A percentile compares a stretch with the other conserved stretches of the same genome.
Evolutionary conservation across 2,329 filamentous ascomycete genomes (phyloP).

Genomic region (Neopestalotiopsis clavispora): DNA sequence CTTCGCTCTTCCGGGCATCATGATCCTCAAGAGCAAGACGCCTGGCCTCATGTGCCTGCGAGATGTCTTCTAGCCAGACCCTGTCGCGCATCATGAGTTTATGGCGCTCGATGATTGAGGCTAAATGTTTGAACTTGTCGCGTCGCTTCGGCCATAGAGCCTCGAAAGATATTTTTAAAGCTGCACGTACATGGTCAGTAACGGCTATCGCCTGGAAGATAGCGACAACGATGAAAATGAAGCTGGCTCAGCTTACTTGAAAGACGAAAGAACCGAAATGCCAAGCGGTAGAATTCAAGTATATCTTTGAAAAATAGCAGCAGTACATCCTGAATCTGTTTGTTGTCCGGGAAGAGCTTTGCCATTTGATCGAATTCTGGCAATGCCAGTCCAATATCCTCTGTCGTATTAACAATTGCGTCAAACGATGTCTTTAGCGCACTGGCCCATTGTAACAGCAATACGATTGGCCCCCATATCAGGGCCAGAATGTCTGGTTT

Average conservation of each 20-base stretch:
- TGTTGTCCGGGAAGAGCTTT: constrained; percentile 29
- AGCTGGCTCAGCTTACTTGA: constrained; percentile 26
- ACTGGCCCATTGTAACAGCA: constrained; percentile 30
- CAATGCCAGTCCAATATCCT: constrained; percentile 29
- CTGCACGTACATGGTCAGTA: constrained; percentile 22
- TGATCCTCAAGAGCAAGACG: constrained; percentile 17
- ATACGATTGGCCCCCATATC: constrained; percentile 42
- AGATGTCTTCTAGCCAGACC: constrained; percentile 25
- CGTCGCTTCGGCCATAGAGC: constrained; percentile 34
- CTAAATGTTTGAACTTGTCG: constrained; percentile 26
- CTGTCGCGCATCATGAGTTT: constrained; percentile 23
- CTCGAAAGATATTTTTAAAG: constrained; percentile 33
- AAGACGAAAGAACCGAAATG: constrained; percentile 36
- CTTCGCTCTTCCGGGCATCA: constrained; percentile 2
- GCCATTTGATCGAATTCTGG: constrained; percentile 30
- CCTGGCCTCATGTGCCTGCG: constrained; percentile 24
- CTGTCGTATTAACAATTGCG: constrained; percentile 27
- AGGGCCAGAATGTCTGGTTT: constrained; percentile 38
- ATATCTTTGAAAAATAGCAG: constrained; percentile 41
- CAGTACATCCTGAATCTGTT: constrained; percentile 30
- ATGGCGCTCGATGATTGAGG: constrained; percentile 21
- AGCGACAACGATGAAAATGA: background rate
- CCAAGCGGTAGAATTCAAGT: constrained; percentile 39
- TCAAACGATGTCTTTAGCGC: constrained; percentile 29
- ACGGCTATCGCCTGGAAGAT: background rate